These are phyloP conservation scores for Boletus huronensis DNA, from an alignment of 768 basidiomycete genomes.

Conservation along the genomic window DNA sequence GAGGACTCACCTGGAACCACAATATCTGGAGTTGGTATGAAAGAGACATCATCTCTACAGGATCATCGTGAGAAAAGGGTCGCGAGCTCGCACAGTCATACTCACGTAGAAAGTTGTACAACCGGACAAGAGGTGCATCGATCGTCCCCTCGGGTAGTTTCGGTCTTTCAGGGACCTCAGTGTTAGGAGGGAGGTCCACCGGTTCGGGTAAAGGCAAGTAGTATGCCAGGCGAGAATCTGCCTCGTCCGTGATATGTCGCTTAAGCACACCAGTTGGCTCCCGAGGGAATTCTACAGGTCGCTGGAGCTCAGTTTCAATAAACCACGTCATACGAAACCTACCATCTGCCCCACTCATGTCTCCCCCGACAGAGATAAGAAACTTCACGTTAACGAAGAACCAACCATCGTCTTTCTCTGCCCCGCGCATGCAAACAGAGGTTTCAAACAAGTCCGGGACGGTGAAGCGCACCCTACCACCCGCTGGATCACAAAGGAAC, in stretches of 20 bases:
- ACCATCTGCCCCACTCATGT: slow-evolving; percentile 72
- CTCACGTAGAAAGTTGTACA: slow-evolving; percentile 90
- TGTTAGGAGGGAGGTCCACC: slow-evolving; percentile 38
- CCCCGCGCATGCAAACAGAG: slow-evolving; percentile 71
- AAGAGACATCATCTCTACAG: slow-evolving; percentile 81
- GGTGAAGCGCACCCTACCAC: slow-evolving; percentile 77
- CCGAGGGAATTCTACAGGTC: slow-evolving; percentile 63
- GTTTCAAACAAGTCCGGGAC: slow-evolving; percentile 71
- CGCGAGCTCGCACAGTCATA: not conserved
- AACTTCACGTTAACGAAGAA: slow-evolving; percentile 81
- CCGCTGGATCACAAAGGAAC: slow-evolving; percentile 41
- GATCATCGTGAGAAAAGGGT: not conserved
- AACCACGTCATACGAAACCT: not conserved
- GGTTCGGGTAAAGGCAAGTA: slow-evolving; percentile 53
- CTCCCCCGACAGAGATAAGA: slow-evolving; percentile 68
- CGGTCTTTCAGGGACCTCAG: slow-evolving; percentile 40
- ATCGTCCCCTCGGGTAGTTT: slow-evolving; percentile 58
- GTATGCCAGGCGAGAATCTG: slow-evolving; percentile 60
- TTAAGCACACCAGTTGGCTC: slow-evolving; percentile 60
- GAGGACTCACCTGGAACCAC: slow-evolving; percentile 59
- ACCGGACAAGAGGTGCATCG: slow-evolving; percentile 79
- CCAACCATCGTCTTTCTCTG: slow-evolving; percentile 71
- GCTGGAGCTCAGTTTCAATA: not conserved
- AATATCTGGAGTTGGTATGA: slow-evolving; percentile 91
- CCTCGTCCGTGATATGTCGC: slow-evolving; percentile 69